A percentile compares a stretch with the other conserved stretches of the same genome.
Evolutionary conservation across 352 stramenopile genomes (phyloP).

Genomic region (Thalassiosira hispida): DNA sequence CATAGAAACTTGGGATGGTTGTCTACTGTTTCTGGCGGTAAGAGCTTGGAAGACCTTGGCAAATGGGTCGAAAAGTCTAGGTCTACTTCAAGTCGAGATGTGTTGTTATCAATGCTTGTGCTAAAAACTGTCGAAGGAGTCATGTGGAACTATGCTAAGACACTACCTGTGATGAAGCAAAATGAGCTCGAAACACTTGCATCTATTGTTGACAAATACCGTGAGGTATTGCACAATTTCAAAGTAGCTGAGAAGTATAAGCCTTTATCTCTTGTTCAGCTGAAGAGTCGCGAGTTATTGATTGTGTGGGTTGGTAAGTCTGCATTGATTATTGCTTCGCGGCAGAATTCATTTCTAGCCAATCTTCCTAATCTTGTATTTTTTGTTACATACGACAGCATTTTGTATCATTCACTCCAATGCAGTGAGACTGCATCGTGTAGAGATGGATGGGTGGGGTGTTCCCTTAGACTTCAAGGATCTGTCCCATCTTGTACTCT

Average conservation of each 20-base stretch:
- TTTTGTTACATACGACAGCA: slow-evolving; percentile 7
- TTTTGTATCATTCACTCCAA: slow-evolving; percentile 58
- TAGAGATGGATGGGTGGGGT: slow-evolving; percentile 43
- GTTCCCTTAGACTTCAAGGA: slow-evolving; percentile 55
- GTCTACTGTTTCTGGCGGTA: neutral
- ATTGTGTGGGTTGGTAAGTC: slow-evolving; percentile 56
- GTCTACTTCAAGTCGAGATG: slow-evolving; percentile 21
- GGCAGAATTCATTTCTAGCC: neutral
- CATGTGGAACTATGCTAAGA: slow-evolving; percentile 35
- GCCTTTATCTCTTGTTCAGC: slow-evolving; percentile 25
- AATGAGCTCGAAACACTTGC: slow-evolving; percentile 38
- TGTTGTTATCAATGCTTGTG: slow-evolving; percentile 31
- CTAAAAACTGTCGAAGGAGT: slow-evolving; percentile 38
- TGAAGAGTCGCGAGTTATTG: slow-evolving; percentile 52
- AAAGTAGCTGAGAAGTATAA: slow-evolving; percentile 19
- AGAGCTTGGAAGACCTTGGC: slow-evolving; percentile 23
- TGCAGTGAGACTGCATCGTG: slow-evolving; percentile 18
- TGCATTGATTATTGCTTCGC: neutral
- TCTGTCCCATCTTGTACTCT: slow-evolving; percentile 54
- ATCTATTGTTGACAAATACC: slow-evolving; percentile 47
- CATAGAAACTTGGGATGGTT: slow-evolving; percentile 43
- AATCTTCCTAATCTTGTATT: slow-evolving; percentile 21
- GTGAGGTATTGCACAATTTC: slow-evolving; percentile 40
- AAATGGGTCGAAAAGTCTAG: slow-evolving; percentile 27
- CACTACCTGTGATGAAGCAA: slow-evolving; percentile 18